A percentile compares a stretch with the other conserved stretches of the same genome.
Evolutionary conservation across 352 stramenopile species (phyloP).

Genomic region (Phytophthora pini): DNA sequence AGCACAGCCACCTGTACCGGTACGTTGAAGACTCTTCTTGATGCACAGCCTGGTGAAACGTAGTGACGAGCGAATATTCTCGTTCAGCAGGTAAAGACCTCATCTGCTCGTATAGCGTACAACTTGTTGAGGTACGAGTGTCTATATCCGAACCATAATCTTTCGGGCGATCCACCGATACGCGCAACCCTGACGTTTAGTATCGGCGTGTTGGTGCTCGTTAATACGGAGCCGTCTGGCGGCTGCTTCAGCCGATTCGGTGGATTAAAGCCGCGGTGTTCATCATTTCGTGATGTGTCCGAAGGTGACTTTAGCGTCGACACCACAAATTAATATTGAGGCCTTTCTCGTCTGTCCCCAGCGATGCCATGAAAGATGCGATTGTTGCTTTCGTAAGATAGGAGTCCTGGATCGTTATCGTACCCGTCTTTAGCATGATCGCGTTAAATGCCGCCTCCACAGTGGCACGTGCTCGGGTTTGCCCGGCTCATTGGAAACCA

Average conservation of each 20-base stretch:
- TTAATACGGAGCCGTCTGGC: slow-evolving; percentile 10
- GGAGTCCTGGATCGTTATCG: not conserved
- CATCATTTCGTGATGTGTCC: slow-evolving; percentile 17
- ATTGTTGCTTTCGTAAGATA: slow-evolving; percentile 4
- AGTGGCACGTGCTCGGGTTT: not conserved
- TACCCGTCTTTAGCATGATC: slow-evolving; percentile 3
- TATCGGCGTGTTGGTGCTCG: not conserved
- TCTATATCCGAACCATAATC: slow-evolving; percentile 18
- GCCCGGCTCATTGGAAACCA: slow-evolving; percentile 21
- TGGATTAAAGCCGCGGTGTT: slow-evolving; percentile 11
- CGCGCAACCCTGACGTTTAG: not conserved
- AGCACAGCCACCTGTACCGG: slow-evolving; percentile 10
- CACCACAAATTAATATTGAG: slow-evolving; percentile 27
- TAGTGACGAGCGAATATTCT: slow-evolving; percentile 15
- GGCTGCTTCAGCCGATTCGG: slow-evolving; percentile 17
- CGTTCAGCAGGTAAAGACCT: slow-evolving; percentile 6
- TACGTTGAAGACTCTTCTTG: slow-evolving; percentile 7
- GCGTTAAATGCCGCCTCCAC: slow-evolving; percentile 9
- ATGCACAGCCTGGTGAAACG: slow-evolving; percentile 1
- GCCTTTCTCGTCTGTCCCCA: slow-evolving; percentile 17
- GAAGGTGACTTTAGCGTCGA: slow-evolving; percentile 4
- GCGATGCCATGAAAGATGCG: slow-evolving; percentile 22
- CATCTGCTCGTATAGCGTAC: not conserved
- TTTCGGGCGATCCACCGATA: slow-evolving; percentile 6
- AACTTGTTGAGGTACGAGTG: slow-evolving; percentile 9